Conservation (phyloP, 2,329 filamentous ascomycete species). For the Hypoxylon rubiginosum region DNA sequence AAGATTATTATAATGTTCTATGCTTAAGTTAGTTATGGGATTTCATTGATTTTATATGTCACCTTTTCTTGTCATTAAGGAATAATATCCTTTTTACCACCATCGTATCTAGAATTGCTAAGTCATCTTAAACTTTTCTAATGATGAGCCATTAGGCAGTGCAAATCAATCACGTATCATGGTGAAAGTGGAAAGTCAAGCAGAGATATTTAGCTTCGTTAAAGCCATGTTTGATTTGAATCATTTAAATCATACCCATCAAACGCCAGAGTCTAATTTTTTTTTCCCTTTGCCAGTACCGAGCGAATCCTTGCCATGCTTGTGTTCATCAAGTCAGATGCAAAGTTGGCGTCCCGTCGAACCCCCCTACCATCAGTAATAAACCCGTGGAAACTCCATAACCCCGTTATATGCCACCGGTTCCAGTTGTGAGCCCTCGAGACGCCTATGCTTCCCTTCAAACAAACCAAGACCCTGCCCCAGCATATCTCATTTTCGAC, state of each 20-base stretch:
- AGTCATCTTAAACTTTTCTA: too few relatives aligned
- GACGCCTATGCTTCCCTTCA: conserved; percentile 49
- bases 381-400: conserved; percentile 45
- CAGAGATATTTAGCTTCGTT: background rate
- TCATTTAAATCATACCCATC: conserved; percentile 21
- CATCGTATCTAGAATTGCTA: too few relatives aligned
- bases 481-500: conserved; percentile 35
- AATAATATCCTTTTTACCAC: too few relatives aligned
- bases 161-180: background rate
- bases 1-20: too few relatives aligned
- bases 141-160: background rate
- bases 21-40: too few relatives aligned
- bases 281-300: conserved; percentile 30
- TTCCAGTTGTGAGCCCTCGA: conserved; percentile 42
- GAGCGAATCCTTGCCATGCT: conserved; percentile 24
- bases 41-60: too few relatives aligned
- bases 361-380: conserved; percentile 37
- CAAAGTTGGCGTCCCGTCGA: conserved; percentile 29
- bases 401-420: conserved; percentile 42
- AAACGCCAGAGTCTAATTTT: conserved; percentile 36
- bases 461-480: conserved; percentile 37
- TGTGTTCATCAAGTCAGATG: conserved; percentile 27
- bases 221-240: conserved; percentile 19
- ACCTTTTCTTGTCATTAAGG: too few relatives aligned
- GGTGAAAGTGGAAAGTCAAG: background rate